phyloP scores from a whole-genome alignment of 202 grass and related monocot genomes.

The Brachypodium distachyon region DNA sequence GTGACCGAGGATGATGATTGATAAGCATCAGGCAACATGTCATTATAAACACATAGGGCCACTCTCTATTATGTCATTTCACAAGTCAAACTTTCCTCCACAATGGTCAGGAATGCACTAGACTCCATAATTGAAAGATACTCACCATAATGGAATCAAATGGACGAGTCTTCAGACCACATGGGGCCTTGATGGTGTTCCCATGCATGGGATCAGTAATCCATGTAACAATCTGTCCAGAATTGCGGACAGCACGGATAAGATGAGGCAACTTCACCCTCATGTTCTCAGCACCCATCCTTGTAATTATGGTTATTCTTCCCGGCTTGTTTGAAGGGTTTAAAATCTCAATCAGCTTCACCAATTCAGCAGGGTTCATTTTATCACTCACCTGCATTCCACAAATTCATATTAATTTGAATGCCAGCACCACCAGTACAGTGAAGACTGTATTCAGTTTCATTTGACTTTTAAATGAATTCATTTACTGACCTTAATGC shows the following conservation, averaged over 20 bases:
- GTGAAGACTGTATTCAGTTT: background rate
- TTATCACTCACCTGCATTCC: constrained; percentile 82
- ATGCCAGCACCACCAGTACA: background rate
- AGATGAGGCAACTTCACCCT: constrained; percentile 94
- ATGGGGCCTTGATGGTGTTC: constrained; percentile 96
- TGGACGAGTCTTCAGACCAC: constrained; percentile 85
- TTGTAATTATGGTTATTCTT: constrained; percentile 93
- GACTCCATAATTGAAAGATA: background rate
- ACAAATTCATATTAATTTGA: constrained; percentile 5
- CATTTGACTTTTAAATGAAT: background rate
- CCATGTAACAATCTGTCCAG: constrained; percentile 91
- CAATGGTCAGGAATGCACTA: background rate
- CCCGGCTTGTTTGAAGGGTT: constrained; percentile 92
- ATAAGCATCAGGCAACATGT: background rate
- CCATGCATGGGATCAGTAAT: constrained; percentile 95
- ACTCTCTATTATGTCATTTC: background rate
- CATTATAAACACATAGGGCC: background rate
- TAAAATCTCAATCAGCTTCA: constrained; percentile 90
- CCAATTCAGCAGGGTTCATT: constrained; percentile 85
- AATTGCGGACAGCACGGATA: constrained; percentile 70
- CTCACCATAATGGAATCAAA: constrained; percentile 82
- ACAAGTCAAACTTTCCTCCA: background rate
- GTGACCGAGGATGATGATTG: background rate
- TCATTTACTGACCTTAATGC: constrained; percentile 59
- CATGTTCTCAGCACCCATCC: constrained; percentile 98